Base-by-base conservation (phyloP, 331 rosid genomes). In the Acacia pycnantha region DNA sequence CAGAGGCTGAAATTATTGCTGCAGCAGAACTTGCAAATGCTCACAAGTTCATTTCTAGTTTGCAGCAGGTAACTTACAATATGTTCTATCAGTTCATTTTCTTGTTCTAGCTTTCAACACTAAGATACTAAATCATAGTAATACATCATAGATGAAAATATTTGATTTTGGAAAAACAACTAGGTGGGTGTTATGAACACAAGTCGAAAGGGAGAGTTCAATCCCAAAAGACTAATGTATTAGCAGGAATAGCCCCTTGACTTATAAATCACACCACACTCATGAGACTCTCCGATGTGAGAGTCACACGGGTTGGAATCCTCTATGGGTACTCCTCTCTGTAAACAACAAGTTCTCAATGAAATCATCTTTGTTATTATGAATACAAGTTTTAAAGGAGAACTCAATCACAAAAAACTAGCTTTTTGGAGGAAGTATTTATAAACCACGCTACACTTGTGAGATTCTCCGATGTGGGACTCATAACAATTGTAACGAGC, bases 11-110 rank as follows among this genome's bases (percentile, higher is more conserved):
- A 82, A 84, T 87, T 47, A 71, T 88, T 47, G 86, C 92, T 5
- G 90, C 89, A 44, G 85, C 92, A 77, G 88, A 88, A 82, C 79
- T 85, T 29, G 92, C 94, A 56, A 90, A 90, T 85, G 92, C 92
- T 10, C 89, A 90, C 84, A 82, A 85, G 61, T 90, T 90, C 80
- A 82, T 90, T 70, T 81, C 90, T 70, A 76, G 86, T 83, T 82
- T 89, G 85, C 84, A 84, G 70, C 80, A 89, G 88, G 92, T 89
- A 86, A 84, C 16, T 33, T 40, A 76, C 19, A 24, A 1, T 43
- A 43, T 4, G 54, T 53, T 70, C 56, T 43, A 62, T 58, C 37
- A 64, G 51, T 66, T 70, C 44, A 64, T 35, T 44, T 47, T 72
- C 73, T 64, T 58, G 77, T 71, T 64, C 15, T 76, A 21, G 4